These are phyloP conservation scores for Rosa lucieae DNA, from an alignment of 306 rosid species.

Conservation along the genomic window DNA sequence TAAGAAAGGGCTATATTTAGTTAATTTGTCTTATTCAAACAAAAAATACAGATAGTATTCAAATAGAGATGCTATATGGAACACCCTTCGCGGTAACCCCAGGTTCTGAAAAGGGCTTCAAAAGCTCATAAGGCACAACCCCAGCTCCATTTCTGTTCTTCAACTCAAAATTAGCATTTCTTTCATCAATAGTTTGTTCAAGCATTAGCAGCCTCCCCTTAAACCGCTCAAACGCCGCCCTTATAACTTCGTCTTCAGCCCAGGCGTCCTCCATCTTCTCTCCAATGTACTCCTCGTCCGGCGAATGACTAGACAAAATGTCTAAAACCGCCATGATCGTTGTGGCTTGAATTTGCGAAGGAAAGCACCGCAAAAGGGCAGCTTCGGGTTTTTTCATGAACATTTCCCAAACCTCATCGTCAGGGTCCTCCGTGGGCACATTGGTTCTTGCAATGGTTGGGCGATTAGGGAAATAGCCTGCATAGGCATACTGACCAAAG, in stretches of 20 bases:
- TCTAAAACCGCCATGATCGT: slow-evolving; percentile 60
- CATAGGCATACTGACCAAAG: slow-evolving; percentile 68
- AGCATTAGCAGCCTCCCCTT: slow-evolving; percentile 43
- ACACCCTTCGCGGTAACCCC: slow-evolving; percentile 77
- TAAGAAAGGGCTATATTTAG: too few relatives aligned
- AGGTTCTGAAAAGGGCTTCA: slow-evolving; percentile 73
- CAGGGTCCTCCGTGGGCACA: slow-evolving; percentile 59
- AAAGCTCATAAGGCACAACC: slow-evolving; percentile 61
- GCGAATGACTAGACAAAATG: slow-evolving; percentile 68
- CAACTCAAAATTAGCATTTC: slow-evolving; percentile 41
- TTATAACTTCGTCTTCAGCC: slow-evolving; percentile 56
- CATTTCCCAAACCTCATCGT: slow-evolving; percentile 37
- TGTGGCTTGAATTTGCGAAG: slow-evolving; percentile 69
- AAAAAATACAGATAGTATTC: not conserved
- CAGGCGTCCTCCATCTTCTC: slow-evolving; percentile 57
- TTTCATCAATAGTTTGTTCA: slow-evolving; percentile 53
- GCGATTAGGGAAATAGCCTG: slow-evolving; percentile 69
- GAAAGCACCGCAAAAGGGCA: slow-evolving; percentile 54
- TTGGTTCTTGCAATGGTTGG: slow-evolving; percentile 66
- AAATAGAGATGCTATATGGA: slow-evolving; percentile 81
- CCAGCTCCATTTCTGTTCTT: slow-evolving; percentile 85
- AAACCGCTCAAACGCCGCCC: slow-evolving; percentile 59
- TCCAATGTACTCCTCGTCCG: slow-evolving; percentile 84
- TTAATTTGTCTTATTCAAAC: not conserved
- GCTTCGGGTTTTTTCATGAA: slow-evolving; percentile 53